Base-by-base conservation (phyloP, 2,329 filamentous ascomycete genomes). In the Sporothrix protearum region DNA sequence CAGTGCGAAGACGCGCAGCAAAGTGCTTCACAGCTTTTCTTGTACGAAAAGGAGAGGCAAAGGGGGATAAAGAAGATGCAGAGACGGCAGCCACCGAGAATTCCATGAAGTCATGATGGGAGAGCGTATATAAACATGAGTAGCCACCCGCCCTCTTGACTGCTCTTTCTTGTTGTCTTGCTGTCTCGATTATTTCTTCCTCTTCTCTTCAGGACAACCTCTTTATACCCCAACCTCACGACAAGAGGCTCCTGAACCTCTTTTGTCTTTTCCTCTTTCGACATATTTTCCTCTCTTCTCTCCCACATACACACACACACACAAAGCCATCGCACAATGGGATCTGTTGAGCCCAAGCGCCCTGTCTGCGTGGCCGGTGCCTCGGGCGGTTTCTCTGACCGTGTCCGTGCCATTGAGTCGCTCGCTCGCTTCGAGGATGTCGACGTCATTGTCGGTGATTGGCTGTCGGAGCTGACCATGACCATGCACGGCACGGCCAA, bases 371-470 rank as follows among this genome's bases (percentile, higher is more conserved):
- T 83, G 73, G 81, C 80, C 71, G 81, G 81, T 71, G 79, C 81
- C 57, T 82, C 81, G 19, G 81, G 82, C 36, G 81, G 81, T 39
- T 83, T 83, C 77, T 81, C 80, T 25, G 82, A 83, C 75, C 78
- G 82, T 47, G 80, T 82, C 72, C 78, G 80, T 25, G 81, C 81
- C 71, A 82, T 82, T 70, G 74, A 77, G 36, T 79, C 80, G 42
- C 77, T 83, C n/a, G 81, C 82, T 49, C 79, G 79, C 73, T 76
- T 81, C 77, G 74, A 78, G 73, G 78, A 79, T 25, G 76, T 79
- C 45, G 77, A 79, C 73, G 76, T 76, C 73, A 78, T 81, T 74
- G 12, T 79, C 75, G 53, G 76, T 74, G 51, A 79, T 76, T 78
- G 78, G 77, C 75, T 79, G 36, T 79, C 78, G 39, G 78, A 79